phyloP scores from a whole-genome alignment of 1,284 basidiomycete species.

The Malassezia vespertilionis region DNA sequence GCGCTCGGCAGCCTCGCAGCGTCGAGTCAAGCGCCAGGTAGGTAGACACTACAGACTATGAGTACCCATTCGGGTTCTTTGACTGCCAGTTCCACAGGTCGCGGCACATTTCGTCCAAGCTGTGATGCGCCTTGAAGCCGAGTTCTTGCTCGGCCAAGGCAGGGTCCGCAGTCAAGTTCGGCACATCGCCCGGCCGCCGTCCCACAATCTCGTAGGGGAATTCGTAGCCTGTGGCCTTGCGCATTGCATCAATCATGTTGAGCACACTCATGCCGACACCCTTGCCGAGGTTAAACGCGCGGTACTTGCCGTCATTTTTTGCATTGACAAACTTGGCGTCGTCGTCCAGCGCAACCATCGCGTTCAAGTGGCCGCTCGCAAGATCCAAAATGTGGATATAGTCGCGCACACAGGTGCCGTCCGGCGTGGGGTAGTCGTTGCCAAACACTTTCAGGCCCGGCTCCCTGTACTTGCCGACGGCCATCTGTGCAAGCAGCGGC shows the following conservation, averaged over 20 bases:
- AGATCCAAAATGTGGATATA: constrained; percentile 96
- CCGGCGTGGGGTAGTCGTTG: constrained; percentile 90
- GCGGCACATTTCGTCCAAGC: constrained; percentile 34
- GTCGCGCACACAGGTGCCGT: constrained; percentile 71
- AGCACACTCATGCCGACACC: constrained; percentile 85
- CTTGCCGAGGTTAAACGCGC: constrained; percentile 92
- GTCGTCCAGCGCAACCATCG: constrained; percentile 69
- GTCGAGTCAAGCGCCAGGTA: neutral
- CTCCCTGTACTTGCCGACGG: constrained; percentile 74
- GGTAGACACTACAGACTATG: neutral
- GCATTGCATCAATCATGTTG: constrained; percentile 91
- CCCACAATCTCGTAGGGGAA: constrained; percentile 67
- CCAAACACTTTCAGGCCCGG: constrained; percentile 82
- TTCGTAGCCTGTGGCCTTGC: constrained; percentile 77
- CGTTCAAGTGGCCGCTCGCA: constrained; percentile 80
- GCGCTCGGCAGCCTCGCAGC: neutral
- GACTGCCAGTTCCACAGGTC: constrained; percentile 48
- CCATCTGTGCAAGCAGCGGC: constrained; percentile 89
- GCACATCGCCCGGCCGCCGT: constrained; percentile 80
- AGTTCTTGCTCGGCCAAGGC: constrained; percentile 82
- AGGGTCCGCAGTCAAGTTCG: constrained; percentile 91
- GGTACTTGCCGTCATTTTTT: constrained; percentile 55
- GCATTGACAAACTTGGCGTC: constrained; percentile 52
- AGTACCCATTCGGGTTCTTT: constrained; percentile 49
- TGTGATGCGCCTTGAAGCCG: constrained; percentile 68